Base-by-base conservation (phyloP, 176 grass and related monocot species). In the Guadua angustifolia region DNA sequence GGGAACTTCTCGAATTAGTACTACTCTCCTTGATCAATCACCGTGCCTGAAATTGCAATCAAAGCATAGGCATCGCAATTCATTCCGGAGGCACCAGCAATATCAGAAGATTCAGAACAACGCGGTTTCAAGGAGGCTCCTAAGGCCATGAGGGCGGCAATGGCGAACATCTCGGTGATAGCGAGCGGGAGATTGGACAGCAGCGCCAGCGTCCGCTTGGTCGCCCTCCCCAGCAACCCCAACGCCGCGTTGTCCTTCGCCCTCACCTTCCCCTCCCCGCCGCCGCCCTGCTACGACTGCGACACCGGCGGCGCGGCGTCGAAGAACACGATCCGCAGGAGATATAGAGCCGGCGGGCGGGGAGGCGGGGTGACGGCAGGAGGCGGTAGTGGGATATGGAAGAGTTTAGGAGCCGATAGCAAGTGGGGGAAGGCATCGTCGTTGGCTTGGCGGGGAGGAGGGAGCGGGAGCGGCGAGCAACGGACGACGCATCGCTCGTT, bases 21-120 rank as follows among this genome's bases (percentile, higher is more conserved):
- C n/a, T n/a, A n/a, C 83, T 98, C 95, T 56, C 91, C 95, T 38
- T 98, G 93, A 66, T 98, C 95, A 33, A 98, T 87, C 66, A 93
- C 38, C 25, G 95, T 98, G 15, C 93, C 95, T 98, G 80, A 55
- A 25, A 55, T 73, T 7, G 83, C 9, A 35, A 24, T 66, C 44
- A 79, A 74, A 79, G 80, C 24, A 25, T 32, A 66, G 36, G 18
- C 12, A 64, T 32, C 11, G 21, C 75, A 7, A 66, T 36, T 32
- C 44, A 66, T 36, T 16, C 61, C 11, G n/a, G n/a, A 69, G 35
- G 29, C 15, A 17, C 35, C 24, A 18, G 56, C 12, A 44, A 61
- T 11, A 15, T 22, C 17, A 46, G n/a, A n/a, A n/a, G n/a, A n/a
- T n/a, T n/a, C n/a, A n/a, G 24, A 17, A 2, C 25, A 7, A 18